Base-by-base conservation (phyloP, 768 basidiomycete species). In the Rhizopogon rudus region DNA sequence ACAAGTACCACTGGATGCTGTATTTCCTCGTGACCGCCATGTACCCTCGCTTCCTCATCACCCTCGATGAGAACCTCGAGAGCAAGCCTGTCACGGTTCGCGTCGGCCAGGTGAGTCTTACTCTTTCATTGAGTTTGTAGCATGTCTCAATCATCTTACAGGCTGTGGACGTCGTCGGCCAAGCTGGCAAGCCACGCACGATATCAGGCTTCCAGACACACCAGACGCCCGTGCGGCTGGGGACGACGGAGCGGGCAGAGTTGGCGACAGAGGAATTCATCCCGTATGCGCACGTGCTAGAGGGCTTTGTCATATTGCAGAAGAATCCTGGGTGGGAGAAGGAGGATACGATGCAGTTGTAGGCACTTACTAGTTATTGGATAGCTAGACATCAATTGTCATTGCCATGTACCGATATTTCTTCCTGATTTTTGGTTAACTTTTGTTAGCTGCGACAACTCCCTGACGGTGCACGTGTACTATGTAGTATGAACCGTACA, bases 171-270 rank as follows among this genome's bases (percentile, higher is more conserved):
- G 93, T 97, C 48, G 91, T 99, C 46, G 97, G 96, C 14, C 91
- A 98, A 73, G 97, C 97, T 0, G 97, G 97, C 41, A 98, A 98
- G 71, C 92, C 97, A 58, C 81, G 93, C 57, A 94, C 93, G 49
- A 97, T 97, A 60, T 93, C 92, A 25, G 93, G 93, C 40, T 98
- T 99, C 91, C 96, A 98, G 73, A 99, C 97, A 14, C 94, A 98
- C 73, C 85, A 91, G 66, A 93, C 97, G 44, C 97, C 96, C 1
- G 97, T 99, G 50, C 88, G 97, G 48, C 73, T 99, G 59, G 96
- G 91, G 5, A 95, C 93, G 56, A 93, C 88, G 2, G 97, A 98
- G 68, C 80, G 97, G 43, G 93, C 91, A 6, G 97, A 98, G 75
- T 75, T 98, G 58, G 97, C 93, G 13, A 98, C 97, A 44, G 96